Evolutionary conservation across 2,329 filamentous ascomycete species (phyloP), one percentile per base, ranked within the genome.

Genomic region (Pseudogymnoascus sp.): DNA sequence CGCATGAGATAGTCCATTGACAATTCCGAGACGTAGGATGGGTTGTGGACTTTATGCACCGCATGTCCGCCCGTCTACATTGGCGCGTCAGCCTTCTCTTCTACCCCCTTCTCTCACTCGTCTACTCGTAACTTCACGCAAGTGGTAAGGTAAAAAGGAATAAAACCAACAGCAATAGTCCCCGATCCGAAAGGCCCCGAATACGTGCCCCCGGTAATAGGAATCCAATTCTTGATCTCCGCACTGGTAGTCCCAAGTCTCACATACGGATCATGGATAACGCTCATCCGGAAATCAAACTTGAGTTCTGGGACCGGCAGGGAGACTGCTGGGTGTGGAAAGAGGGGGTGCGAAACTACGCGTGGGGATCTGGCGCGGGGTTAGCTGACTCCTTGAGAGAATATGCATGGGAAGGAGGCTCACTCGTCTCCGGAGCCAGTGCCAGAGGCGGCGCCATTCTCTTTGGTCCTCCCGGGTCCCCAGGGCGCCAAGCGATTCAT

Each of bases 211-310:
- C 76, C 76, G 7, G 75, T 75, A 60, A 82, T 78, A 11, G 79
- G 79, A 29, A 80, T 79, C 70, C 80, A 81, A 67, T 82, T 80
- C 64, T 80, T 77, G 63, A 77, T 74, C 35, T 75, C 77, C n/a
- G 71, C 69, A 35, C 72, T 68, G 60, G 78, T 75, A 11, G 73
- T 70, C 31, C 79, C 79, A 40, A 81, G 75, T 21, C 75, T 74
- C 10, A 80, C 75, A 33, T 76, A 72, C 17, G 77, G 76, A 65
- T 78, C 77, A 29, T 81, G 72, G 17, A 72, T 73, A 13, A 82
- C 79, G 42, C 78, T 77, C 70, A 83, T 77, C 63, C 79, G 78
- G 67, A 82, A 81, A 68, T 82, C 80, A 53, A 81, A 79, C 60
- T 75, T 76, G 60, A 81, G 75, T 38, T 73, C 75, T 4, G 80